phyloP scores from a whole-genome alignment of 2,329 filamentous ascomycete genomes.

The Fusarium dimerum region DNA sequence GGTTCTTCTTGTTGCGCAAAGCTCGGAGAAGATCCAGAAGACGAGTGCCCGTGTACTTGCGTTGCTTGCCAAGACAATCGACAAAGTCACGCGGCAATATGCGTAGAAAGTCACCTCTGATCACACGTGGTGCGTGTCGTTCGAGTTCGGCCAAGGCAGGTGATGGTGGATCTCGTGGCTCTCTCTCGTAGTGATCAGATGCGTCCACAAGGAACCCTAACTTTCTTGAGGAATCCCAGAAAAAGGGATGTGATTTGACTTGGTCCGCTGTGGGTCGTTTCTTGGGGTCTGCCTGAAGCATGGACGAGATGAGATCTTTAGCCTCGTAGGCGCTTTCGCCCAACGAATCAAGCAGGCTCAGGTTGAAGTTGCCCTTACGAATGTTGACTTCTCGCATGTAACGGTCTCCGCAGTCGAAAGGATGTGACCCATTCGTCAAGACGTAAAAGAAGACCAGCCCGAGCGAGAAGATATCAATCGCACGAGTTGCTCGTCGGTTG shows the following conservation, averaged over 20 bases:
- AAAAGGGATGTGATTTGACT: slow-evolving; percentile 92
- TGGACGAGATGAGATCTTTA: slow-evolving; percentile 79
- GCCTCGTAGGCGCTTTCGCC: slow-evolving; percentile 87
- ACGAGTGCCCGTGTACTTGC: slow-evolving; percentile 85
- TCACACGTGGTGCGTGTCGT: slow-evolving; percentile 51
- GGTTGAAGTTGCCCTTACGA: slow-evolving; percentile 79
- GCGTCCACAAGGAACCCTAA: slow-evolving; percentile 94
- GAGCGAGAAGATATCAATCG: slow-evolving; percentile 96
- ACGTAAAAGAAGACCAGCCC: slow-evolving; percentile 99
- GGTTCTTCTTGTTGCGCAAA: slow-evolving; percentile 93
- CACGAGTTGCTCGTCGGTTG: slow-evolving; percentile 80
- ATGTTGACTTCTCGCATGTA: slow-evolving; percentile 98
- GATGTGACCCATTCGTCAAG: slow-evolving; percentile 88
- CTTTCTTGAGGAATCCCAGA: slow-evolving; percentile 88
- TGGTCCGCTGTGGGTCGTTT: slow-evolving; percentile 70
- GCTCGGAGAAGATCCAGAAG: slow-evolving; percentile 87
- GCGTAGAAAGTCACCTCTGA: slow-evolving; percentile 75
- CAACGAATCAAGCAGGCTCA: slow-evolving; percentile 70
- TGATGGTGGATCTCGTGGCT: slow-evolving; percentile 81
- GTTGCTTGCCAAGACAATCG: slow-evolving; percentile 87
- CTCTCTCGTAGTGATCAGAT: slow-evolving; percentile 94
- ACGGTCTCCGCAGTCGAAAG: slow-evolving; percentile 89
- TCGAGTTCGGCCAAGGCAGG: slow-evolving; percentile 63
- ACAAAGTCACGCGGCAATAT: slow-evolving; percentile 79
- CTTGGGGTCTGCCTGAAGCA: slow-evolving; percentile 63